Evolutionary conservation across 208 protist species (phyloP).

Genomic region (Leishmania arabica): DNA sequence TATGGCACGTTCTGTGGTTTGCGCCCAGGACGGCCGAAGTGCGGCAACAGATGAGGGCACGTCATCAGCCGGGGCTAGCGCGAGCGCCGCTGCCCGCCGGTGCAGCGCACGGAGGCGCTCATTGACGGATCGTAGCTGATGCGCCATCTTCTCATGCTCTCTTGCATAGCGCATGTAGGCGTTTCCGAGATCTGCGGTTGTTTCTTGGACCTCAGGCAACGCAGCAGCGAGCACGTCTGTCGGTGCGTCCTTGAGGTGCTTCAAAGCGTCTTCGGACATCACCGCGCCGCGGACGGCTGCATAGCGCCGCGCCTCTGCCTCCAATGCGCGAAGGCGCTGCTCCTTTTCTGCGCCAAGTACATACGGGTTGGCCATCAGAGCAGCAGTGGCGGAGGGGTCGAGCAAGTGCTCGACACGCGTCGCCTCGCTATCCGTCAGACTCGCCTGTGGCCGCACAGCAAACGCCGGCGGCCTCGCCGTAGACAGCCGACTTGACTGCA

Average conservation of each 20-base stretch:
- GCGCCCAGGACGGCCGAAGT: conserved; percentile 27
- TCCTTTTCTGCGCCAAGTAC: conserved; percentile 11
- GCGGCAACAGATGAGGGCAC: conserved; percentile 5
- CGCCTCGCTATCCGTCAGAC: conserved; percentile 38
- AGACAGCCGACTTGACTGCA: background rate
- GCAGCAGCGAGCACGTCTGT: background rate
- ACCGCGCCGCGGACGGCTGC: conserved; percentile 7
- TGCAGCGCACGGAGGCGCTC: conserved; percentile 29
- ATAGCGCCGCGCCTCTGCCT: conserved; percentile 11
- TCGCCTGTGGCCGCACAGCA: conserved; percentile 18
- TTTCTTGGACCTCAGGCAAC: background rate
- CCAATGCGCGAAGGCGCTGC: conserved; percentile 17
- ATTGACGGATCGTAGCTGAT: conserved; percentile 45
- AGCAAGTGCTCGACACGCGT: conserved; percentile 48
- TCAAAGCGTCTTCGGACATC: background rate
- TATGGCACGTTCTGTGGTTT: background rate
- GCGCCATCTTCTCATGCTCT: conserved; percentile 6
- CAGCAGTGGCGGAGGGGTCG: conserved; percentile 10
- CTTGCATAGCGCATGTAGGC: conserved; percentile 47
- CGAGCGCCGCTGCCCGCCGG: conserved; percentile 13
- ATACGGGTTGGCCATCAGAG: conserved; percentile 39
- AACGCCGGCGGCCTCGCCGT: background rate
- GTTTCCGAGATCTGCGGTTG: conserved; percentile 36
- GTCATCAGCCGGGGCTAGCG: conserved; percentile 20
- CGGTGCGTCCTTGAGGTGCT: background rate